Conservation (phyloP, 352 stramenopile species). For the Phytophthora nicotianae region DNA sequence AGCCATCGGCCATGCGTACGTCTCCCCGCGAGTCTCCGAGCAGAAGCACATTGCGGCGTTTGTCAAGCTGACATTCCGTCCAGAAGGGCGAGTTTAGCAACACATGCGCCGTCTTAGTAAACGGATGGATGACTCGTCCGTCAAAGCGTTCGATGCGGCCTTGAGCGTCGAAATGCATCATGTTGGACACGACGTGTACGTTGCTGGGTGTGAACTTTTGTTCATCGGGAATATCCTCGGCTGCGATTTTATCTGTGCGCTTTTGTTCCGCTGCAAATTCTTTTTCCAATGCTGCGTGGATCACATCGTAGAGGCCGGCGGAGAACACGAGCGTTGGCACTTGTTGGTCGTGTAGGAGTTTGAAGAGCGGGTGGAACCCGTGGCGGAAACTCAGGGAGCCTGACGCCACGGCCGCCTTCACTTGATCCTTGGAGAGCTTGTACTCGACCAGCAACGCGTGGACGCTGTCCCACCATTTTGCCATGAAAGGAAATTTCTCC, state of each 20-base stretch:
- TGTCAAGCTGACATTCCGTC: constrained; percentile 50
- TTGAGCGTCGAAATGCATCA: constrained; percentile 68
- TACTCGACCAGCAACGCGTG: constrained; percentile 53
- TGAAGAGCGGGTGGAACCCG: constrained; percentile 57
- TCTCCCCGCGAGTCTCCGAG: constrained; percentile 70
- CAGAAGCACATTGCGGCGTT: constrained; percentile 67
- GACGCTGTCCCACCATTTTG: constrained; percentile 58
- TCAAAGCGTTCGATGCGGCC: constrained; percentile 58
- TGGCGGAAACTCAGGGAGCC: constrained; percentile 34
- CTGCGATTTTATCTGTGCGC: constrained; percentile 2
- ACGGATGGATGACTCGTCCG: constrained; percentile 66
- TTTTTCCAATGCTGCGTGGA: constrained; percentile 51
- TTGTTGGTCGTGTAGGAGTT: constrained; percentile 35
- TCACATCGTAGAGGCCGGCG: constrained; percentile 59
- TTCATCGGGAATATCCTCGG: background rate
- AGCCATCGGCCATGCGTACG: constrained; percentile 56
- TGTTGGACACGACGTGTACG: constrained; percentile 77
- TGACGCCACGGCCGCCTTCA: constrained; percentile 37
- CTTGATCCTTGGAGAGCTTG: constrained; percentile 48
- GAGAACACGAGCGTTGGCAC: constrained; percentile 68
- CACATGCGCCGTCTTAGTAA: constrained; percentile 79
- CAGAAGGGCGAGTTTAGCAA: constrained; percentile 64
- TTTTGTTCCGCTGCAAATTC: constrained; percentile 40
- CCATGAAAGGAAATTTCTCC: constrained; percentile 71
- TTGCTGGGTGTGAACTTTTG: constrained; percentile 42